A percentile compares a stretch with the other conserved stretches of the same genome.
Conservation (phyloP, 305 asterid species). For the Fraxinus dipetala region DNA sequence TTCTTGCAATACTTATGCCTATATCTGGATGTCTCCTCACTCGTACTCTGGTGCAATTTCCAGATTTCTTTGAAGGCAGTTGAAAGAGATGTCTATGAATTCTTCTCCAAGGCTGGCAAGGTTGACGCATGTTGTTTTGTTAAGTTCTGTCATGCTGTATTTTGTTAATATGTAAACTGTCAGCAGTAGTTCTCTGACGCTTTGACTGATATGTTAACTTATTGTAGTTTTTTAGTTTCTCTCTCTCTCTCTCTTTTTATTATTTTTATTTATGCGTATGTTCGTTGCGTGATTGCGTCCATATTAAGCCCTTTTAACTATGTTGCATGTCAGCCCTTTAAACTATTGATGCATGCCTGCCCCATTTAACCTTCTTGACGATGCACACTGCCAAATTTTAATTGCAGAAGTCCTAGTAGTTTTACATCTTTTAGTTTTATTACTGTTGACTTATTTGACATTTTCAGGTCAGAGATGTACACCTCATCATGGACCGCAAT, state of each 20-base stretch:
- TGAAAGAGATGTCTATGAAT: constrained; percentile 68
- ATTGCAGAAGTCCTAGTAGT: background rate
- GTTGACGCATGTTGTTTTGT: constrained; percentile 31
- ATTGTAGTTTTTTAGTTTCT: background rate
- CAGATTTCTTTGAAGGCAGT: constrained; percentile 68
- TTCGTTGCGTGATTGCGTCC: constrained; percentile 13
- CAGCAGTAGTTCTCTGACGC: background rate
- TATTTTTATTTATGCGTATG: background rate
- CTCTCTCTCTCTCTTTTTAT: no score
- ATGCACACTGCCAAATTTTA: background rate
- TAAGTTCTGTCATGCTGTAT: constrained; percentile 8
- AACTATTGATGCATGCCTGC: background rate
- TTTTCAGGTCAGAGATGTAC: constrained; percentile 70
- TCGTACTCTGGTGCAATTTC: constrained; percentile 23
- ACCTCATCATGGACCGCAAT: constrained; percentile 71
- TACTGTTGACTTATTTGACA: constrained; percentile 12
- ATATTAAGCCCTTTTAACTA: background rate
- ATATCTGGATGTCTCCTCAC: constrained; percentile 26
- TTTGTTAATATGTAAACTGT: constrained; percentile 17
- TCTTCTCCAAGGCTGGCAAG: constrained; percentile 84
- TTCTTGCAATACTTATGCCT: constrained; percentile 18
- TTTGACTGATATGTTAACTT: constrained; percentile 12
- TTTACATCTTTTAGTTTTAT: constrained; percentile 11
- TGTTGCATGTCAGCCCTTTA: background rate
- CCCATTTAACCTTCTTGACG: constrained; percentile 10